Evolutionary conservation across 1,284 basidiomycete species (phyloP).

Genomic region (Cystobasidium slooffiae): DNA sequence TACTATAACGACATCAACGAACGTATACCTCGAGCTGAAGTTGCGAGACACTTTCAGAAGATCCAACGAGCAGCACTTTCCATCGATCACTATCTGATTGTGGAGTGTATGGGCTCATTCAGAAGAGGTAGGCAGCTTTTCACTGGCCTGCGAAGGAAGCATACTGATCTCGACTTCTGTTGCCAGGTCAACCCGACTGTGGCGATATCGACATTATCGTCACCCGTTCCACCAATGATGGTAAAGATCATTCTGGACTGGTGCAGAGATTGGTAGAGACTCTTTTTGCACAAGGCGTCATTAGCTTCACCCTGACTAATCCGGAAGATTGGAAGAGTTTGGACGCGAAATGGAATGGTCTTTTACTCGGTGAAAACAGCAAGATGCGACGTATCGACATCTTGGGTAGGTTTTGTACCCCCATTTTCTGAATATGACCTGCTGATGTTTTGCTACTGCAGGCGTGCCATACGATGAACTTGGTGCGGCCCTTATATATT

Average conservation of each 20-base stretch:
- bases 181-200: slow-evolving; percentile 62
- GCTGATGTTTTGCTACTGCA: too few relatives aligned
- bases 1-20: slow-evolving; percentile 78
- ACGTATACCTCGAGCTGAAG: slow-evolving; percentile 83
- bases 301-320: slow-evolving; percentile 70
- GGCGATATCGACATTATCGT: slow-evolving; percentile 90
- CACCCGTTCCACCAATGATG: slow-evolving; percentile 72
- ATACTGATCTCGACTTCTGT: not conserved
- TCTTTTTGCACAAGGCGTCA: slow-evolving; percentile 66
- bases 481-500: slow-evolving; percentile 85
- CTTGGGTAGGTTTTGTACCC: slow-evolving; percentile 6
- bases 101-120: slow-evolving; percentile 85
- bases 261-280: slow-evolving; percentile 64
- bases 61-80: slow-evolving; percentile 71
- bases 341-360: slow-evolving; percentile 77
- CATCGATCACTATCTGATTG: slow-evolving; percentile 71
- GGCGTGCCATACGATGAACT: slow-evolving; percentile 71
- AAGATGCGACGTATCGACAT: slow-evolving; percentile 75
- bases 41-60: slow-evolving; percentile 69
- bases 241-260: slow-evolving; percentile 69
- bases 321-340: slow-evolving; percentile 70
- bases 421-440: not conserved
- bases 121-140: slow-evolving; percentile 60
- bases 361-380: slow-evolving; percentile 60
- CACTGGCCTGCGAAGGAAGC: not conserved